phyloP scores from a whole-genome alignment of 164 flowering plant genomes.

The Amborella trichopoda region DNA sequence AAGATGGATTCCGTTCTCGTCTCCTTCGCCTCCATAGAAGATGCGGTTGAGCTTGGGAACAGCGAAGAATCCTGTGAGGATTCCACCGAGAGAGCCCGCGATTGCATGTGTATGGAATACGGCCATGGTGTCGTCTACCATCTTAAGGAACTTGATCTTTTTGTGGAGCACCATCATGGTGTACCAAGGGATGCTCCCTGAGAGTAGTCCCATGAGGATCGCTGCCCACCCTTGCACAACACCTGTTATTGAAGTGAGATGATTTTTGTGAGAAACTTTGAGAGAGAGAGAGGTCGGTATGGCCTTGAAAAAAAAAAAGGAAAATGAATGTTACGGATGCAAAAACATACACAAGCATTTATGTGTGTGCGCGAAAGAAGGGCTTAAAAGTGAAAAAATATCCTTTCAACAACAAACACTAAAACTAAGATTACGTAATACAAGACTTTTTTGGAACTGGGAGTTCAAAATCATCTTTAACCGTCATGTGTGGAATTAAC shows the following conservation, averaged over 20 bases:
- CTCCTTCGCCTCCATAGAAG: slow-evolving; percentile 12
- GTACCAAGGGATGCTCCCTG: slow-evolving; percentile 45
- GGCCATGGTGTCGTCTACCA: slow-evolving; percentile 33
- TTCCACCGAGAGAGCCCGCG: slow-evolving; percentile 34
- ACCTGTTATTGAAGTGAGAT: slow-evolving; percentile 4
- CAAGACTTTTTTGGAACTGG: too few relatives aligned
- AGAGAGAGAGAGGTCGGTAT: too few relatives aligned
- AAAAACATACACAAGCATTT: too few relatives aligned
- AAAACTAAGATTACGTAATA: too few relatives aligned
- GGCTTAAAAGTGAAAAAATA: too few relatives aligned
- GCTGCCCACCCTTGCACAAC: slow-evolving; percentile 44
- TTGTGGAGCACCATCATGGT: slow-evolving; percentile 48
- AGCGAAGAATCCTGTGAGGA: slow-evolving; percentile 31
- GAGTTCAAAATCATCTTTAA: too few relatives aligned
- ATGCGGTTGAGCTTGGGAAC: slow-evolving; percentile 25
- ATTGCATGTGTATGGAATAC: slow-evolving; percentile 36
- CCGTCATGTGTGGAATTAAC: too few relatives aligned
- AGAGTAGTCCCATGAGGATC: slow-evolving; percentile 29
- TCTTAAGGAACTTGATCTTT: slow-evolving; percentile 10
- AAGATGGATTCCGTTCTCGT: slow-evolving; percentile 14
- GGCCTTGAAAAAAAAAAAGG: too few relatives aligned
- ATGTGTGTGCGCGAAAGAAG: too few relatives aligned
- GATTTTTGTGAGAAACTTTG: not conserved
- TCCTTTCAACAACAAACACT: too few relatives aligned
- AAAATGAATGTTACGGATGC: too few relatives aligned